Evolutionary conservation across 768 basidiomycete genomes (phyloP), one percentile per base, ranked within the genome.

Genomic region (Agaricus subrufescens): DNA sequence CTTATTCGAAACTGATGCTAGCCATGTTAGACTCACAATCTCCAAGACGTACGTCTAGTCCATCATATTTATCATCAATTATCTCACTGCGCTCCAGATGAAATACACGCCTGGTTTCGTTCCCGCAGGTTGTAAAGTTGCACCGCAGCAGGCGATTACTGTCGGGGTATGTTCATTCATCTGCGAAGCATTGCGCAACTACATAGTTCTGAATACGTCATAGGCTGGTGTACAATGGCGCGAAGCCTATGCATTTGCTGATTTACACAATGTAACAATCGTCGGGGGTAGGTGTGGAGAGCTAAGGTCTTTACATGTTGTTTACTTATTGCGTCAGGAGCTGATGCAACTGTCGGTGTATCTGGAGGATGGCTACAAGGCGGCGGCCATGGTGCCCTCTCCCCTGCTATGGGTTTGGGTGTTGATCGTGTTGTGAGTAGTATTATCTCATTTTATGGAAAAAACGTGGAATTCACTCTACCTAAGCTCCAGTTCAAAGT

Each of bases 211-310:
- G 12, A 48, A 2, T 56, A 38, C 31, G 7, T 9, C 42, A 27
- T 52, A 79, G 76, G 76, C 77, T 46, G 77, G 78, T 1, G 69
- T 76, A 4, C 76, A 77, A 54, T 79, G 73, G 73, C 61, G 63
- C 6, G 72, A 78, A 46, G 72, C 74, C 8, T 77, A 75, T 58
- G 64, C 62, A 9, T 79, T 77, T 63, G 78, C 77, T 2, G 75
- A 77, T 30, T 61, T 61, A 2, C 59, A 78, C 52, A 75, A 78
- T 46, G 68, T 79, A 46, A 78, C 76, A 1, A 31, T 80, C 25
- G 75, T 77, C 34, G 77, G 78, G 54, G 77, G 76, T 68, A 59
- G 39, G 39, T 50, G 12, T n/a, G 25, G 29, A 44, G 45, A 46
- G 34, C 34, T 14, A n/a, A 15, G 14, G 27, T 29, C 31, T 9